Conservation (phyloP, 2,329 filamentous ascomycete species). For the Ophiocordyceps robertsii region DNA sequence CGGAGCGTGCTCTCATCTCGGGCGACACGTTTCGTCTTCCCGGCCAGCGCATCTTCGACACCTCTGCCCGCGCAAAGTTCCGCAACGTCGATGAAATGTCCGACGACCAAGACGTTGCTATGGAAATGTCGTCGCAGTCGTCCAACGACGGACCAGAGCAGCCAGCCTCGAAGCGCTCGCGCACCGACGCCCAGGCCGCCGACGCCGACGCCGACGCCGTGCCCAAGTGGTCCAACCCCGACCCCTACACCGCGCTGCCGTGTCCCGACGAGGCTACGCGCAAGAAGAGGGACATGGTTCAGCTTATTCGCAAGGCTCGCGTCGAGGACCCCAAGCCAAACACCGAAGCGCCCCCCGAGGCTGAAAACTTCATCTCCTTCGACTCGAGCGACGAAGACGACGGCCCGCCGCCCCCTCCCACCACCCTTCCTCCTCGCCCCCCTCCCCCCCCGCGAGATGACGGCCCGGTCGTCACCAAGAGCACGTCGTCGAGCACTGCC, state of each 20-base stretch:
- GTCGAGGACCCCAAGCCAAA: conserved; percentile 39
- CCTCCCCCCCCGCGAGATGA: conserved; percentile 6
- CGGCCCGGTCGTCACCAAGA: not conserved
- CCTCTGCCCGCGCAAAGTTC: conserved; percentile 34
- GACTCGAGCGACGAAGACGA: conserved; percentile 44
- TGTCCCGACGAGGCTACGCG: conserved; percentile 58
- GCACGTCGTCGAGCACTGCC: not conserved
- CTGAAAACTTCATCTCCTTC: conserved; percentile 84
- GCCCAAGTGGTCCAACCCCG: conserved; percentile 91
- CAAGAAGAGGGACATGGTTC: conserved; percentile 78
- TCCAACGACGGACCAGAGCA: conserved; percentile 19
- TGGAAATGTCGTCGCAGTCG: conserved; percentile 41
- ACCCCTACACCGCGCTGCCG: conserved; percentile 81
- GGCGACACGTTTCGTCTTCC: conserved; percentile 25
- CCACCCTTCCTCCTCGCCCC: conserved; percentile 6
- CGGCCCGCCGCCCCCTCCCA: not conserved
- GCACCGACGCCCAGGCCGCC: conserved; percentile 13
- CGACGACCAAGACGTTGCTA: conserved; percentile 49
- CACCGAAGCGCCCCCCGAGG: conserved; percentile 38
- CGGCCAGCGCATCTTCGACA: conserved; percentile 33
- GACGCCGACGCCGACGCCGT: conserved; percentile 28
- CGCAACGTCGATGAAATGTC: conserved; percentile 43
- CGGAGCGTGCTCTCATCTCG: conserved; percentile 36
- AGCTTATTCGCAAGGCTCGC: conserved; percentile 82
- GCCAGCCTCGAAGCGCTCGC: conserved; percentile 23